phyloP scores from a whole-genome alignment of 192 early-diverging fungal species.

The Coemansia sp. region DNA sequence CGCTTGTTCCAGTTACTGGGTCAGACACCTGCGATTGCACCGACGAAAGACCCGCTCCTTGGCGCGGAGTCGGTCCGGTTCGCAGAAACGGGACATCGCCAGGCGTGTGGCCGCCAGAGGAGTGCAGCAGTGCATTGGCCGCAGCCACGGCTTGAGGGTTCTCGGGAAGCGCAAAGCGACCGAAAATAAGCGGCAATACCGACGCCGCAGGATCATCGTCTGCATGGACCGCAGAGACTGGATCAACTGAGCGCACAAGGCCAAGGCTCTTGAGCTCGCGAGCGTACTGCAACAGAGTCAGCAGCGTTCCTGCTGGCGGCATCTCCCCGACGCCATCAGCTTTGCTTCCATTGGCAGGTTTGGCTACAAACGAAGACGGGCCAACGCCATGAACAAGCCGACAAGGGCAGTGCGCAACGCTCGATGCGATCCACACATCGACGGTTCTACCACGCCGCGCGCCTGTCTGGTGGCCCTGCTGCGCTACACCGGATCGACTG shows the following conservation, averaged over 20 bases:
- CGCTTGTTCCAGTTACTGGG: background rate
- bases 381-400: conserved; percentile 41
- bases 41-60: background rate
- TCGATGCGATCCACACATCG: conserved; percentile 43
- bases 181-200: conserved; percentile 47
- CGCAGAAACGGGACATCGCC: conserved; percentile 23
- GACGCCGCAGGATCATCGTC: conserved; percentile 33
- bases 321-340: conserved; percentile 4
- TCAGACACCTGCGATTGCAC: background rate
- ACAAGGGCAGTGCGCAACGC: conserved; percentile 51
- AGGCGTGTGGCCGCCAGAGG: conserved; percentile 27
- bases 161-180: conserved; percentile 40
- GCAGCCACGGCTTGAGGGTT: conserved; percentile 34
- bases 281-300: conserved; percentile 36
- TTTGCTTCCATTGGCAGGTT: background rate
- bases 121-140: conserved; percentile 37
- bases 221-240: conserved; percentile 17
- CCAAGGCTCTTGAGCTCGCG: conserved; percentile 30
- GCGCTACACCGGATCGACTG: background rate
- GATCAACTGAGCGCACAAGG: conserved; percentile 40
- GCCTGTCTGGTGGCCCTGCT: background rate
- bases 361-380: conserved; percentile 44
- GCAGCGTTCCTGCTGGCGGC: conserved; percentile 33
- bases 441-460: conserved; percentile 11
- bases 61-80: background rate